phyloP scores from a whole-genome alignment of 495 filamentous ascomycete species.

The Podospora appendiculata region DNA sequence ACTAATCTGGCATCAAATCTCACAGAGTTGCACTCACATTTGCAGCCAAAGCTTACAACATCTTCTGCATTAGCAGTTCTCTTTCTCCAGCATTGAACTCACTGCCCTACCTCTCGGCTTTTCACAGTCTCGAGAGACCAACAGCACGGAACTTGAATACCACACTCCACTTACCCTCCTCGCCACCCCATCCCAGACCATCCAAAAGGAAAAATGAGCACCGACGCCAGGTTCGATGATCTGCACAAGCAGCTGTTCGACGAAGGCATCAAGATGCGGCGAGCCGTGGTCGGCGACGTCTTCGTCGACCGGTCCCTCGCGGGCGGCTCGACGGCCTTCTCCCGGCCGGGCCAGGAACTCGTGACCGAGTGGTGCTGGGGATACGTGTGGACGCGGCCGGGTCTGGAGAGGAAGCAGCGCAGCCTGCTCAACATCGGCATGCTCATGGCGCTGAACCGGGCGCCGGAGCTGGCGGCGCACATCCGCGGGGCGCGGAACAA shows the following conservation, averaged over 20 bases:
- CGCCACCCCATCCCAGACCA: too few species aligned
- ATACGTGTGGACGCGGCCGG: slow-evolving; percentile 45
- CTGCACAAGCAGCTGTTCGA: slow-evolving; percentile 46
- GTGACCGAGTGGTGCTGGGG: slow-evolving; percentile 51
- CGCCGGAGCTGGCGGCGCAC: slow-evolving; percentile 45
- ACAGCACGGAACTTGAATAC: too few species aligned
- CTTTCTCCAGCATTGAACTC: too few species aligned
- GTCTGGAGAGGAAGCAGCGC: slow-evolving; percentile 46
- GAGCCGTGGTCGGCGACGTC: slow-evolving; percentile 41
- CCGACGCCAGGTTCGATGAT: slow-evolving; percentile 20
- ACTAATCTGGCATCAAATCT: too few species aligned
- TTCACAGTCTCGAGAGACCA: too few species aligned
- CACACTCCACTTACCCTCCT: too few species aligned
- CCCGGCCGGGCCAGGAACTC: slow-evolving; percentile 42
- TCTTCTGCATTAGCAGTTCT: too few species aligned
- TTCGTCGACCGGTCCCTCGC: slow-evolving; percentile 42
- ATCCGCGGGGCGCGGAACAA: slow-evolving; percentile 48
- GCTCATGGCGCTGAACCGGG: slow-evolving; percentile 44
- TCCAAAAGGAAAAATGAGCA: slow-evolving; percentile 17
- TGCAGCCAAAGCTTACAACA: too few species aligned
- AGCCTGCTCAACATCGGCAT: slow-evolving; percentile 47
- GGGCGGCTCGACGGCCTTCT: slow-evolving; percentile 40
- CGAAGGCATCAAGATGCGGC: slow-evolving; percentile 45
- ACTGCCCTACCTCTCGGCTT: too few species aligned
- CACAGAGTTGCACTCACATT: too few species aligned